A percentile compares a stretch with the other conserved stretches of the same genome.
Evolutionary conservation across 257 asterid species (phyloP).

Genomic region (Solanum acaule): DNA sequence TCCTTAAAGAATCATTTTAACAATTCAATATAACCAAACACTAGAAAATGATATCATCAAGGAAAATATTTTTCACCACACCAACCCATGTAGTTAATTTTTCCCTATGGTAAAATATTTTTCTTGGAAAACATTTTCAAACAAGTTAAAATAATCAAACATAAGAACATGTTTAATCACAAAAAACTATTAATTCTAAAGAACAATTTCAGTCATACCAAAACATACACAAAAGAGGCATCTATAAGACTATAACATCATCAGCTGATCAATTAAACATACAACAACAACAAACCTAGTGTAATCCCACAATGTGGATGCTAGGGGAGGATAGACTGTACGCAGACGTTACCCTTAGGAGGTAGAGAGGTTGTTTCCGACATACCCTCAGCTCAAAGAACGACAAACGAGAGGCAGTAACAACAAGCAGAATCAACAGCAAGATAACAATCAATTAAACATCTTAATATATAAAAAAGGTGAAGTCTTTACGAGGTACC

Average conservation of each 20-base stretch:
- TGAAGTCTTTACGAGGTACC: conserved; percentile 23
- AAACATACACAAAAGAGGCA: neutral
- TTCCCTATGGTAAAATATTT: neutral
- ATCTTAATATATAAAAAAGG: neutral
- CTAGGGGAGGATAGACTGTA: neutral
- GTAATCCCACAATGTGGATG: neutral
- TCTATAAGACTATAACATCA: neutral
- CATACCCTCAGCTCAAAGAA: neutral
- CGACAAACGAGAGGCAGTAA: neutral
- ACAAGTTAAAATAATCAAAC: neutral
- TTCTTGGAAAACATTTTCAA: neutral
- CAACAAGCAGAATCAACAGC: neutral
- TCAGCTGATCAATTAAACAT: neutral
- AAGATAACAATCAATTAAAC: neutral
- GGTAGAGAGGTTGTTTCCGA: neutral
- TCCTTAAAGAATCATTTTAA: neutral
- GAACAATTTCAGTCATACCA: neutral
- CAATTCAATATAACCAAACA: neutral
- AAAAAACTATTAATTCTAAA: neutral
- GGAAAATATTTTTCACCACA: neutral
- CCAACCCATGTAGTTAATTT: neutral
- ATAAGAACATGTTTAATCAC: neutral
- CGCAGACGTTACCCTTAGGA: neutral
- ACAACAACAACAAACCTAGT: neutral
- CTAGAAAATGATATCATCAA: neutral